A percentile compares a stretch with the other conserved stretches of the same genome.
These are phyloP conservation scores for Picea glauca DNA, from an alignment of 75 land plant genomes.

Conservation along the genomic window DNA sequence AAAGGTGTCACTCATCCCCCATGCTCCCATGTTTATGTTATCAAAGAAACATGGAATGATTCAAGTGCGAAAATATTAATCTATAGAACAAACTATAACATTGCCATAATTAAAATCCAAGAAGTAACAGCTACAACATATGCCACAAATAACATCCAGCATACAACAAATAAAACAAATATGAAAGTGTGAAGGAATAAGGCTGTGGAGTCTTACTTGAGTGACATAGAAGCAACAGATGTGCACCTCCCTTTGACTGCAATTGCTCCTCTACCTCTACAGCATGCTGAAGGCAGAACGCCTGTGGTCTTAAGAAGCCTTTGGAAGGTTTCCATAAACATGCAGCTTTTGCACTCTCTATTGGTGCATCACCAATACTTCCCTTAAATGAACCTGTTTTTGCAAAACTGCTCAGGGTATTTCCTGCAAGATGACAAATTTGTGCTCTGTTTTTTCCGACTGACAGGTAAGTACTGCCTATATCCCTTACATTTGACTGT, in stretches of 20 bases:
- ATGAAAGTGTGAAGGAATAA: conserved; percentile 9
- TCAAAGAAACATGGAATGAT: too few species aligned
- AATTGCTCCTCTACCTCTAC: conserved; percentile 62
- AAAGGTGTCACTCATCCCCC: too few species aligned
- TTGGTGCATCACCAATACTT: neutral
- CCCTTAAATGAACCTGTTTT: neutral
- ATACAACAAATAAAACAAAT: conserved; percentile 6
- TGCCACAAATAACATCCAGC: neutral
- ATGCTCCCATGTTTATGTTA: too few species aligned
- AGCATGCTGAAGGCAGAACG: conserved; percentile 95
- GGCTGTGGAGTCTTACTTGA: conserved; percentile 49
- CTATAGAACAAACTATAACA: neutral
- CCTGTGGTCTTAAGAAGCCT: conserved; percentile 60
- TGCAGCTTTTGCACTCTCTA: neutral
- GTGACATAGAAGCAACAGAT: conserved; percentile 78
- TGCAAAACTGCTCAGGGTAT: neutral
- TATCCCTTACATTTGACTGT: neutral
- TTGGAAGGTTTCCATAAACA: neutral
- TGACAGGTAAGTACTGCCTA: neutral
- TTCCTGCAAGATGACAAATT: neutral
- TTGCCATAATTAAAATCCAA: too few species aligned
- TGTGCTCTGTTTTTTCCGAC: neutral
- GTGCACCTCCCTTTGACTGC: conserved; percentile 64
- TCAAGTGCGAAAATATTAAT: neutral
- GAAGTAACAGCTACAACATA: neutral